Evolutionary conservation across 2,329 filamentous ascomycete species (phyloP).

Genomic region (Diaporthe helianthi): DNA sequence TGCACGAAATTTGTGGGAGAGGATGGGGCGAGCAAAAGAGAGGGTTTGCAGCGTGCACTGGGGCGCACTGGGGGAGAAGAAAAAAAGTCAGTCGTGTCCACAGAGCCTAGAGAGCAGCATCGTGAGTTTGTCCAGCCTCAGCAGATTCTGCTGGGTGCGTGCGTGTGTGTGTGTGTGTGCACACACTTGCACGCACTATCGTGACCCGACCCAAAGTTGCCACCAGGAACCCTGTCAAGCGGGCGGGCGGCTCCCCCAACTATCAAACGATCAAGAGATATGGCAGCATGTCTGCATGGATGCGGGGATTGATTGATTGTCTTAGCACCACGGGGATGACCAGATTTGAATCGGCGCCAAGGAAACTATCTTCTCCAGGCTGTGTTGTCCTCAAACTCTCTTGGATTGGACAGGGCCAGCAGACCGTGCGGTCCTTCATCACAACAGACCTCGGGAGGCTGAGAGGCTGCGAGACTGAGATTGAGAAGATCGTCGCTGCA

Average conservation of each 20-base stretch:
- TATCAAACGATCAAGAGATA: neutral
- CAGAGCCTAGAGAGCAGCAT: too few relatives aligned
- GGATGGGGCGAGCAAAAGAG: neutral
- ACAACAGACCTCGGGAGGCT: neutral
- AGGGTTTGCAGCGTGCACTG: constrained; percentile 3
- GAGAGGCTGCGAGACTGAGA: neutral
- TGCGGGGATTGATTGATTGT: neutral
- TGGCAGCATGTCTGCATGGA: too few relatives aligned
- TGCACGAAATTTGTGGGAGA: neutral
- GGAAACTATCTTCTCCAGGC: neutral
- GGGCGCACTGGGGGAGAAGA: neutral
- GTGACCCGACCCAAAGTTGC: constrained; percentile 16
- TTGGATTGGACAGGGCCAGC: too few relatives aligned
- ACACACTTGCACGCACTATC: too few relatives aligned
- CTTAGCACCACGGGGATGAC: constrained; percentile 6
- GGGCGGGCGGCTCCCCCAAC: neutral
- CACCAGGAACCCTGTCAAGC: constrained; percentile 7
- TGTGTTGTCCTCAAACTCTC: neutral
- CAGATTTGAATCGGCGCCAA: constrained; percentile 20
- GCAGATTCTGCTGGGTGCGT: neutral
- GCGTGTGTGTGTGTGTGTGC: too few relatives aligned
- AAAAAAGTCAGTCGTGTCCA: neutral
- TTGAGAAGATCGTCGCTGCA: neutral
- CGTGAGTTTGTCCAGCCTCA: constrained; percentile 11
- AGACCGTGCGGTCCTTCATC: too few relatives aligned